A percentile compares a stretch with the other conserved stretches of the same genome.
phyloP scores from a whole-genome alignment of 2,329 filamentous ascomycete species.

The Clarireedia homoeocarpa region DNA sequence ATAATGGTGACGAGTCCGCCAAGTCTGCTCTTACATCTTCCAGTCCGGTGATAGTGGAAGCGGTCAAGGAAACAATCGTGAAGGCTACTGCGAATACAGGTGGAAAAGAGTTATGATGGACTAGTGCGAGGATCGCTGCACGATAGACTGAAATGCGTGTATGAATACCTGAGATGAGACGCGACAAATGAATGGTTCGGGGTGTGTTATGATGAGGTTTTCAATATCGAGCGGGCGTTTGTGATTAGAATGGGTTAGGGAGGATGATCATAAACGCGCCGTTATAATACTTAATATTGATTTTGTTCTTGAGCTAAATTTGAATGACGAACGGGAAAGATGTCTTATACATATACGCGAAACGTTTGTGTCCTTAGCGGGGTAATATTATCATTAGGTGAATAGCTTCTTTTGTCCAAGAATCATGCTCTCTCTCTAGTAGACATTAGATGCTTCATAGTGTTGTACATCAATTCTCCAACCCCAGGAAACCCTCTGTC shows the following conservation, averaged over 20 bases:
- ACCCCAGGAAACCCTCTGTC: conserved; percentile 57
- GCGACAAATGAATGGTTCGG: background rate
- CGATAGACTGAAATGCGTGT: background rate
- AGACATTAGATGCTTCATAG: conserved; percentile 65
- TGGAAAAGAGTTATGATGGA: conserved; percentile 22
- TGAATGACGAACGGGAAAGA: background rate
- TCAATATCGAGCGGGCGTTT: background rate
- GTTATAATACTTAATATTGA: conserved; percentile 6
- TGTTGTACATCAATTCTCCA: conserved; percentile 67
- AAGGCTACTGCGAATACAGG: conserved; percentile 13
- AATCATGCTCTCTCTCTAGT: background rate
- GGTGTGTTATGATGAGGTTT: background rate
- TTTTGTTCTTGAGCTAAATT: background rate
- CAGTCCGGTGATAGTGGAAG: conserved; percentile 17
- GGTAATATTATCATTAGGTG: background rate
- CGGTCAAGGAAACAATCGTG: conserved; percentile 23
- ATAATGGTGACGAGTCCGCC: conserved; percentile 65
- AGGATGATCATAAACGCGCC: background rate
- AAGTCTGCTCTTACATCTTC: conserved; percentile 19
- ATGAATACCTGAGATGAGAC: conserved; percentile 2
- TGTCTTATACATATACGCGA: background rate
- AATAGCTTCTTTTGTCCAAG: background rate
- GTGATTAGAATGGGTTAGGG: conserved; percentile 1
- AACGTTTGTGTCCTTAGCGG: background rate
- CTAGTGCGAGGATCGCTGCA: background rate